Percentiles rank a stretch among this genome's conserved stretches.
Evolutionary conservation across 495 filamentous ascomycete species (phyloP).

Genomic region (Lophiotrema nucula): DNA sequence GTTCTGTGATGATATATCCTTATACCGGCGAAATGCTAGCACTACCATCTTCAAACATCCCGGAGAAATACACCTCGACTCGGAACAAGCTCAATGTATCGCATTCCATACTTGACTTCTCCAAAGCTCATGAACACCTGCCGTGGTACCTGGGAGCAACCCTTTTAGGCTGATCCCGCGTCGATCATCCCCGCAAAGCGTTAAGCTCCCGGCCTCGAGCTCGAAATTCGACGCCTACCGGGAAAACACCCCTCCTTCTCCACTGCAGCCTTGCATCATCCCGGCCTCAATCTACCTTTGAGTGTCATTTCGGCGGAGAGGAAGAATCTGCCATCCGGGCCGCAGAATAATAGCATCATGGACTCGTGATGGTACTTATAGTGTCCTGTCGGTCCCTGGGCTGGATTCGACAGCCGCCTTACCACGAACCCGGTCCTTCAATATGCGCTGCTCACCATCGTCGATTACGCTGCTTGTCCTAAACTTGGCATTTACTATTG

Average conservation of each 20-base stretch:
- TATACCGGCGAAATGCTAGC: too few species aligned
- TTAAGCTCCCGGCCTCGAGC: too few species aligned
- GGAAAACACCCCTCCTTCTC: slow-evolving; percentile 11
- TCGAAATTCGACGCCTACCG: slow-evolving; percentile 5
- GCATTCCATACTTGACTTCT: too few species aligned
- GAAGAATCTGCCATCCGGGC: slow-evolving; percentile 6
- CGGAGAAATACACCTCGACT: too few species aligned
- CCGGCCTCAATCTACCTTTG: slow-evolving; percentile 12
- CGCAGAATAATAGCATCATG: background rate
- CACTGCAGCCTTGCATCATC: slow-evolving; percentile 5
- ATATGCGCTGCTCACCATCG: slow-evolving; percentile 10
- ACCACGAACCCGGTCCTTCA: slow-evolving; percentile 18
- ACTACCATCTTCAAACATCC: too few species aligned
- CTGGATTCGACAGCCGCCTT: slow-evolving; percentile 4
- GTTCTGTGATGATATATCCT: too few species aligned
- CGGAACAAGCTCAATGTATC: too few species aligned
- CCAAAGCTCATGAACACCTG: too few species aligned
- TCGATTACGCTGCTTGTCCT: slow-evolving; percentile 18
- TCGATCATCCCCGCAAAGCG: slow-evolving; percentile 13
- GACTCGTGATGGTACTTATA: slow-evolving; percentile 13
- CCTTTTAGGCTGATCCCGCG: slow-evolving; percentile 22
- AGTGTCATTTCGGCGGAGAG: slow-evolving; percentile 18
- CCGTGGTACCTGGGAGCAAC: too few species aligned
- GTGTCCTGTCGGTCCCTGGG: background rate
- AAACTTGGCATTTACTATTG: slow-evolving; percentile 17